Conservation (phyloP, 345 rosid species). For the Luvunga scandens region DNA sequence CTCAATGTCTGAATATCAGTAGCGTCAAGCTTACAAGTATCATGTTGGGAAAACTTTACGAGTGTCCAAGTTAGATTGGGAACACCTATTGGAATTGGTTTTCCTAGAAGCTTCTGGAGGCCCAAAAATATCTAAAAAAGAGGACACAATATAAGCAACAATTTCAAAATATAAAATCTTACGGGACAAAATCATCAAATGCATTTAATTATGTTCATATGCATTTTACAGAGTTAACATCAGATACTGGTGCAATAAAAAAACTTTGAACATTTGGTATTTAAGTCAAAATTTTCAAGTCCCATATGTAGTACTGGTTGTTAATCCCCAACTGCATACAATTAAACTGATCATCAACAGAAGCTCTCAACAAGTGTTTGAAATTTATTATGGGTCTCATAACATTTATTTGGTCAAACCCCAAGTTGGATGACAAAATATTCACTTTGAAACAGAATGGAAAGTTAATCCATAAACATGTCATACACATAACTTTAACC, state of each 20-base stretch:
- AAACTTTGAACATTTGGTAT: neutral
- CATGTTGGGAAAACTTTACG: slow-evolving; percentile 35
- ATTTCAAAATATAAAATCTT: neutral
- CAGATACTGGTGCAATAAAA: neutral
- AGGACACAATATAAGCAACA: slow-evolving; percentile 12
- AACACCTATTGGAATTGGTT: slow-evolving; percentile 50
- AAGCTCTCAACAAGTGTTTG: neutral
- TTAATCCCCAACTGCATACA: neutral
- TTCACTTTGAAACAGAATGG: neutral
- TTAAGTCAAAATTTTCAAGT: neutral
- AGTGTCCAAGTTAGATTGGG: slow-evolving; percentile 73
- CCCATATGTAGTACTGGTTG: neutral
- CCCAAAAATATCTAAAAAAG: slow-evolving; percentile 57
- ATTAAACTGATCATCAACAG: neutral
- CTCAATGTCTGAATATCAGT: slow-evolving; percentile 39
- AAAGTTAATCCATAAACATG: neutral
- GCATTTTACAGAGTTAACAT: neutral
- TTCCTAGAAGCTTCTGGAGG: slow-evolving; percentile 60
- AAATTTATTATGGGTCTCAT: neutral
- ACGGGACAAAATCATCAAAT: neutral
- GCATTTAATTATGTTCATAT: neutral
- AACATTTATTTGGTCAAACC: neutral
- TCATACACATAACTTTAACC: neutral
- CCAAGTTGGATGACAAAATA: neutral
- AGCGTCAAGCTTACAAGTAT: slow-evolving; percentile 26